Evolutionary conservation across 2,329 filamentous ascomycete species (phyloP).

Genomic region (Madurella mycetomatis): DNA sequence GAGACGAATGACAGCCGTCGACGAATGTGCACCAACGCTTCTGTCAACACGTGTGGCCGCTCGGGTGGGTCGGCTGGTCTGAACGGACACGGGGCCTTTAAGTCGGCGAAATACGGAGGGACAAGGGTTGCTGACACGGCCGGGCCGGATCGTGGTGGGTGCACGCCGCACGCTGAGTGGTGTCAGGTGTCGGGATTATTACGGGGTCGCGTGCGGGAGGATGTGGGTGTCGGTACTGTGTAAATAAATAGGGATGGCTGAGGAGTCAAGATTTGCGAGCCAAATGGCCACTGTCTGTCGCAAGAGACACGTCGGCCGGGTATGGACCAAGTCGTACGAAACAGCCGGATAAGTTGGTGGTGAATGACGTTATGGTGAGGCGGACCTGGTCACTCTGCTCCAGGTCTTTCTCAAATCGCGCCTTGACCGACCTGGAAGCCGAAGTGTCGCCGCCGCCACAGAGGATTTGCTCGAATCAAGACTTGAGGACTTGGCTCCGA

Average conservation of each 20-base stretch:
- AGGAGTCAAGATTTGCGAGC: background rate
- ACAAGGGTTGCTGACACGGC: background rate
- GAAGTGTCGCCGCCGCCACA: too few species aligned
- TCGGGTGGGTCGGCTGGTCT: background rate
- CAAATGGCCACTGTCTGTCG: background rate
- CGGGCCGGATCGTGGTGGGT: background rate
- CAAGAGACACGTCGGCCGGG: background rate
- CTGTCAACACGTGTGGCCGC: background rate
- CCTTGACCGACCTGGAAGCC: too few species aligned
- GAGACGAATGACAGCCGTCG: background rate
- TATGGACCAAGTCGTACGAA: background rate
- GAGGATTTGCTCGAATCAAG: too few species aligned
- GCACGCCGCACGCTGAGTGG: background rate
- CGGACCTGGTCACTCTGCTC: background rate
- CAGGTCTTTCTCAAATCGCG: too few species aligned
- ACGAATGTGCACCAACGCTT: too few species aligned
- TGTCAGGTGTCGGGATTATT: background rate
- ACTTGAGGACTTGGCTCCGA: too few species aligned
- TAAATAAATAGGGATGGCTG: background rate
- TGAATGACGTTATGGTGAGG: constrained; percentile 16
- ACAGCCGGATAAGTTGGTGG: background rate
- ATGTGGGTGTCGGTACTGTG: background rate
- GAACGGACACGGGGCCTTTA: background rate
- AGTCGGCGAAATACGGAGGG: background rate
- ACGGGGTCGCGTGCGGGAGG: background rate